Conservation (phyloP, 306 rosid species). For the Dryas octopetala region DNA sequence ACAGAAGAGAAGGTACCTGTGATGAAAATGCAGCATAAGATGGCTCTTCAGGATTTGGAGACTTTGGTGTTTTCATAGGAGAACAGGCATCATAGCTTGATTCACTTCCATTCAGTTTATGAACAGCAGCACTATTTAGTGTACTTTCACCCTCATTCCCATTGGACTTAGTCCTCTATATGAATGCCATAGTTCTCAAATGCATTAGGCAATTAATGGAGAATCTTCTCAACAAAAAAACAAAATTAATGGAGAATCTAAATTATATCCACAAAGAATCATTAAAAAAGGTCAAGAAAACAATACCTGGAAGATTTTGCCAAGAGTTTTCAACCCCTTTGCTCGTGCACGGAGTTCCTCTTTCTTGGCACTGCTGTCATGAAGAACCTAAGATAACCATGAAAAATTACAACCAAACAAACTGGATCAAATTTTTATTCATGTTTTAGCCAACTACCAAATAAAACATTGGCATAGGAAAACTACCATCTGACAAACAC, state of each 20-base stretch:
- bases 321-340: constrained; percentile 93
- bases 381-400: constrained; percentile 73
- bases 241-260: constrained; percentile 12
- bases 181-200: constrained; percentile 28
- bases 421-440: not conserved
- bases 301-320: constrained; percentile 92
- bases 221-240: not conserved
- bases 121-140: constrained; percentile 40
- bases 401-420: constrained; percentile 32
- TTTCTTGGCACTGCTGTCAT: constrained; percentile 74
- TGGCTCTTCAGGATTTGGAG: constrained; percentile 44
- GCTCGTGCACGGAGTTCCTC: constrained; percentile 96
- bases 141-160: constrained; percentile 55
- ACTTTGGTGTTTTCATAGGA: constrained; percentile 54
- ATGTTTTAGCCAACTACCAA: constrained; percentile 1
- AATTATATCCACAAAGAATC: constrained; percentile 14
- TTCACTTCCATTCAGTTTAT: constrained; percentile 79
- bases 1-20: constrained; percentile 44
- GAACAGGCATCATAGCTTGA: constrained; percentile 43
- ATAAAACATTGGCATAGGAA: constrained; percentile 19
- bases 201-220: constrained; percentile 26
- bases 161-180: constrained; percentile 70
- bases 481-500: constrained; percentile 91
- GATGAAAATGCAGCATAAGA: constrained; percentile 34
- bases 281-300: constrained; percentile 16